Conservation (phyloP, 2,329 filamentous ascomycete genomes). For the Nectriaceae sp. region DNA sequence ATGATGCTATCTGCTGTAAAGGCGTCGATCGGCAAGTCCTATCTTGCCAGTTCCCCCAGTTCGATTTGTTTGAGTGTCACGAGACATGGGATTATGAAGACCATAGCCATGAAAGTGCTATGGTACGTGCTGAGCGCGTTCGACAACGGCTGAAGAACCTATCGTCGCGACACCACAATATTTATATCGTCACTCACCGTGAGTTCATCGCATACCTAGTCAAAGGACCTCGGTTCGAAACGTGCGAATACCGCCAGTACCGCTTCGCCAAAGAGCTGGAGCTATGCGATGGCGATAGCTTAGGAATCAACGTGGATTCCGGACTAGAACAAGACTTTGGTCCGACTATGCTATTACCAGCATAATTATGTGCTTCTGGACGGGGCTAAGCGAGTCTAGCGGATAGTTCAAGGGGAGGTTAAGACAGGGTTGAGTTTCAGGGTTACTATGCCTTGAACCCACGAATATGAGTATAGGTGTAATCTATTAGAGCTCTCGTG, state of each 20-base stretch:
- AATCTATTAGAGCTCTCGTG: no score
- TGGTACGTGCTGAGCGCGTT: slow-evolving; percentile 21
- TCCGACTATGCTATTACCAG: not conserved
- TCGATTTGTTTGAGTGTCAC: slow-evolving; percentile 20
- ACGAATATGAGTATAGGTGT: no score
- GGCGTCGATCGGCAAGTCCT: slow-evolving; percentile 16
- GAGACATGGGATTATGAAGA: slow-evolving; percentile 21
- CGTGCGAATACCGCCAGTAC: slow-evolving; percentile 9
- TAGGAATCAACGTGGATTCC: not conserved
- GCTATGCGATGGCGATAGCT: not conserved
- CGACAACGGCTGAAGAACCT: slow-evolving; percentile 10
- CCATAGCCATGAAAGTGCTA: slow-evolving; percentile 15
- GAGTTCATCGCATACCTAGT: slow-evolving; percentile 23
- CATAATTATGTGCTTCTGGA: no score
- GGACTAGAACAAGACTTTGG: not conserved
- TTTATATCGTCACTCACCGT: slow-evolving; percentile 20
- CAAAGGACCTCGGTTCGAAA: slow-evolving; percentile 16
- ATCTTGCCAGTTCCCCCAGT: slow-evolving; percentile 15
- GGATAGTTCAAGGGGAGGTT: no score
- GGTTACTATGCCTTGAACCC: no score
- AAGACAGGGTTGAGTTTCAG: no score
- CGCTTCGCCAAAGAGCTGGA: not conserved
- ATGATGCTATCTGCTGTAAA: slow-evolving; percentile 28
- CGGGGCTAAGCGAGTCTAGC: no score
- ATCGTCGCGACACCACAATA: slow-evolving; percentile 15